Conservation (phyloP, 345 rosid species). For the Clausena lansium region DNA sequence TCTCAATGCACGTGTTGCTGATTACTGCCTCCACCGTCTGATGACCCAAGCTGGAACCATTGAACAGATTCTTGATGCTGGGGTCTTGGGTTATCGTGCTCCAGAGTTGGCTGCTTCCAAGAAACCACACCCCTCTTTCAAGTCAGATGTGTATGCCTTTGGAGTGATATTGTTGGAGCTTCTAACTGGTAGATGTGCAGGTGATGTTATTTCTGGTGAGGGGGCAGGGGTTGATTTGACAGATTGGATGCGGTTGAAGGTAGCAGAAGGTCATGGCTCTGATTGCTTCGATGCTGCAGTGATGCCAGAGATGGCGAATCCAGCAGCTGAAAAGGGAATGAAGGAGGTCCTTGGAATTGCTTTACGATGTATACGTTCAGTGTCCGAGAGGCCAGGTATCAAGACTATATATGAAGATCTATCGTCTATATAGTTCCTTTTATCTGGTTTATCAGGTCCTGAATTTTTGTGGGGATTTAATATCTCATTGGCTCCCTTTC, state of each 20-base stretch:
- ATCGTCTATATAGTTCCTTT: slow-evolving; percentile 61
- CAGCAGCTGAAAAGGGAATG: slow-evolving; percentile 74
- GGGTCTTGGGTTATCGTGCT: slow-evolving; percentile 87
- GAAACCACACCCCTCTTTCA: slow-evolving; percentile 90
- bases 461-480: slow-evolving; percentile 30
- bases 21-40: slow-evolving; percentile 93
- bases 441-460: slow-evolving; percentile 11
- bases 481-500: slow-evolving; percentile 33
- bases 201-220: slow-evolving; percentile 84
- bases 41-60: slow-evolving; percentile 96
- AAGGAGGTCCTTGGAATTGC: slow-evolving; percentile 92
- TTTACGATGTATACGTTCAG: slow-evolving; percentile 68
- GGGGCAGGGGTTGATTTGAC: slow-evolving; percentile 78
- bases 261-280: slow-evolving; percentile 57
- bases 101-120: slow-evolving; percentile 89
- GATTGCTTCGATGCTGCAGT: slow-evolving; percentile 76
- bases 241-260: slow-evolving; percentile 77
- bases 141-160: slow-evolving; percentile 93
- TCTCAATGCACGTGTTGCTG: slow-evolving; percentile 92
- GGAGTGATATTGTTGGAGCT: slow-evolving; percentile 83
- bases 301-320: slow-evolving; percentile 47
- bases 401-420: slow-evolving; percentile 97
- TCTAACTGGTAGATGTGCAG: slow-evolving; percentile 86
- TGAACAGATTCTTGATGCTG: slow-evolving; percentile 92
- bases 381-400: slow-evolving; percentile 94